Evolutionary conservation across 768 basidiomycete genomes (phyloP).

Genomic region (Naganishia vaughanmartiniae): DNA sequence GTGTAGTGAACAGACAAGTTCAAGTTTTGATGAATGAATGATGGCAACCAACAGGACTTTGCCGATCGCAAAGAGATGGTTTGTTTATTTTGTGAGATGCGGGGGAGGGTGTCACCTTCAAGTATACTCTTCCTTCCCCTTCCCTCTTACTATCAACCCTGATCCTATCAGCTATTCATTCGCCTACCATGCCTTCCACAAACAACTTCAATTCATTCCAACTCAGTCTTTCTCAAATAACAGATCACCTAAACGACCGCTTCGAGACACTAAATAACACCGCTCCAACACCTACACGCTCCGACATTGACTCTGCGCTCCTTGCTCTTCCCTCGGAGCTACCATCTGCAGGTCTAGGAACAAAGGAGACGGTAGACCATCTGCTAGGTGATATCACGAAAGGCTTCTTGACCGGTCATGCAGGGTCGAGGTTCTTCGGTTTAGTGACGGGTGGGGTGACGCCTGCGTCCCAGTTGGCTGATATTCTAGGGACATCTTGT

Average conservation of each 20-base stretch:
- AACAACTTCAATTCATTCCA: background rate
- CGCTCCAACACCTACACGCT: background rate
- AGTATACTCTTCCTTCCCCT: background rate
- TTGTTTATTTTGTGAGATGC: slow-evolving; percentile 5
- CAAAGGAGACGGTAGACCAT: slow-evolving; percentile 37
- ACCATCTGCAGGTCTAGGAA: slow-evolving; percentile 51
- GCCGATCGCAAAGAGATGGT: background rate
- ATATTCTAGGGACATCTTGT: slow-evolving; percentile 52
- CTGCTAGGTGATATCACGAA: slow-evolving; percentile 48
- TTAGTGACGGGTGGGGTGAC: slow-evolving; percentile 52
- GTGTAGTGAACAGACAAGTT: background rate
- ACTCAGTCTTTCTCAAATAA: background rate
- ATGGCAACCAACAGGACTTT: background rate
- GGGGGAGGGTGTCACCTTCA: background rate
- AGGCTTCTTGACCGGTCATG: slow-evolving; percentile 52
- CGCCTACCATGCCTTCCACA: background rate
- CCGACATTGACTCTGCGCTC: slow-evolving; percentile 35
- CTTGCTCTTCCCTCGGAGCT: slow-evolving; percentile 41
- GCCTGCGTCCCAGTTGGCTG: slow-evolving; percentile 52
- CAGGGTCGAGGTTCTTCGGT: slow-evolving; percentile 51
- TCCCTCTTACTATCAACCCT: background rate
- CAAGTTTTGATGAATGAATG: background rate
- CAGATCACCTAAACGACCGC: background rate
- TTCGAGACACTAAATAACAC: background rate
- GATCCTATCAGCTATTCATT: too few relatives aligned